A percentile compares a stretch with the other conserved stretches of the same genome.
Evolutionary conservation across 495 filamentous ascomycete genomes (phyloP).

Genomic region (Hypoxylon intermedium): DNA sequence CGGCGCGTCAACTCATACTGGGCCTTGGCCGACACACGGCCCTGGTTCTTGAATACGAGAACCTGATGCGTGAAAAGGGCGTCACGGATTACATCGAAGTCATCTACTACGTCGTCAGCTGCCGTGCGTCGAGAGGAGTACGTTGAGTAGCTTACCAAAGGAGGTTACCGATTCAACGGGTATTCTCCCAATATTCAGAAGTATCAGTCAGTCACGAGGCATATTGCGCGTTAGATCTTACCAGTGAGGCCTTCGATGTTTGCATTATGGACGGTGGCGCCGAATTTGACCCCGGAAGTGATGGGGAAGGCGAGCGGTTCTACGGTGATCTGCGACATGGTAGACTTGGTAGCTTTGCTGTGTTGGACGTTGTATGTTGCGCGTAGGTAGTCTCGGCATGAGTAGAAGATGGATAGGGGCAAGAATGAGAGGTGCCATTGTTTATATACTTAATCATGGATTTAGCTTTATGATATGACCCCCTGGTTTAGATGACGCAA

Average conservation of each 20-base stretch:
- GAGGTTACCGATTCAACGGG: constrained; percentile 65
- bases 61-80: constrained; percentile 69
- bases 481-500: too few species aligned
- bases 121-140: not conserved
- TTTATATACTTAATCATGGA: too few species aligned
- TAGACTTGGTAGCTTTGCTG: not conserved
- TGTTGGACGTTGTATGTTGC: not conserved
- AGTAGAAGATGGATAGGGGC: not conserved
- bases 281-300: constrained; percentile 62
- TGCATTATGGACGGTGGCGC: constrained; percentile 61
- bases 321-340: constrained; percentile 35
- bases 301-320: constrained; percentile 51
- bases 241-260: constrained; percentile 67
- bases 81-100: constrained; percentile 64
- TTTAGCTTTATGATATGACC: too few species aligned
- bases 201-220: constrained; percentile 22
- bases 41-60: constrained; percentile 72
- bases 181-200: constrained; percentile 51
- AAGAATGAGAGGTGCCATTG: too few species aligned
- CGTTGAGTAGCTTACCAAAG: constrained; percentile 48
- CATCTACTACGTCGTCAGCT: constrained; percentile 50
- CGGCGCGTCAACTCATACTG: constrained; percentile 74
- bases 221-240: constrained; percentile 43
- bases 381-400: not conserved
- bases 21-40: constrained; percentile 65